These are phyloP conservation scores for Neoscytalidium dimidiatum DNA, from an alignment of 2,329 filamentous ascomycete genomes.

Conservation along the genomic window DNA sequence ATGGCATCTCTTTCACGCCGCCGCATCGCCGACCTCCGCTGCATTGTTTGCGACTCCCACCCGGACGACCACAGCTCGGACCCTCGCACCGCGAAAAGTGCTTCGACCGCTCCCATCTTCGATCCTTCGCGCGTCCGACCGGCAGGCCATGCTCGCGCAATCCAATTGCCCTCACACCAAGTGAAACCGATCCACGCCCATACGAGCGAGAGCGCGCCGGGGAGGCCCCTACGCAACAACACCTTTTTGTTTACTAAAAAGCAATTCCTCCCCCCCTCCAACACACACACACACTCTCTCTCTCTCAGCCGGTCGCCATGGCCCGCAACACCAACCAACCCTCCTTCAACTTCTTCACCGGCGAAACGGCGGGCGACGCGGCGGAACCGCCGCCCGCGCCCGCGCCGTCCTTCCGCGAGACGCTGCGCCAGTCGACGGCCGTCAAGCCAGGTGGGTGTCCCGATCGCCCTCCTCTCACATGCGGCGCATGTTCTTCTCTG, in stretches of 20 bases:
- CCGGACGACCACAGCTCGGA: neutral
- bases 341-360: conserved; percentile 51
- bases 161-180: neutral
- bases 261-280: too few species aligned
- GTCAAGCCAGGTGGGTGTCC: conserved; percentile 32
- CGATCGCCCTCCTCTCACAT: too few species aligned
- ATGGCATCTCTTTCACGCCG: conserved; percentile 5
- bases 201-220: neutral
- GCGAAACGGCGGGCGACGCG: conserved; percentile 46
- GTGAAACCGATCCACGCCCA: neutral
- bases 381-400: conserved; percentile 32
- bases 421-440: conserved; percentile 43
- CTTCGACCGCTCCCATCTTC: neutral
- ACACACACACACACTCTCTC: too few species aligned
- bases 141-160: too few species aligned
- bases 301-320: conserved; percentile 14
- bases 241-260: conserved; percentile 19
- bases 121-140: neutral
- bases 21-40: neutral
- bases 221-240: neutral
- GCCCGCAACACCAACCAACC: conserved; percentile 39
- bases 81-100: neutral
- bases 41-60: conserved; percentile 12
- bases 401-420: conserved; percentile 44
- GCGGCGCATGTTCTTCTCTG: conserved; percentile 14